These are phyloP conservation scores for Pyrenophora tritici-repentis DNA, from an alignment of 2,329 filamentous ascomycete species.

Conservation along the genomic window DNA sequence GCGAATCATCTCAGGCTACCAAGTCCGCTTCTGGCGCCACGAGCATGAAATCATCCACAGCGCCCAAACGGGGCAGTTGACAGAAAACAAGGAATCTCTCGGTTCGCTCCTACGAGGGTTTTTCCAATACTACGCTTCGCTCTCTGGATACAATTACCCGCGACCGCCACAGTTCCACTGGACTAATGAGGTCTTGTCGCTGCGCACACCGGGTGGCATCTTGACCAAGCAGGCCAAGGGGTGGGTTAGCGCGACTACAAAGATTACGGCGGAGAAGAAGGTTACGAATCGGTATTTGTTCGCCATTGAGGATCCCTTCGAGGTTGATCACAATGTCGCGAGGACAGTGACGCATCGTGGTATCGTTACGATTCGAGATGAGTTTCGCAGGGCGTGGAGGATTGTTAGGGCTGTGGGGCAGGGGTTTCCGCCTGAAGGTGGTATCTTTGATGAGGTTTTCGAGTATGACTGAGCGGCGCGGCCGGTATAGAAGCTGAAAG, in stretches of 20 bases:
- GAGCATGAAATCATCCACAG: constrained; percentile 68
- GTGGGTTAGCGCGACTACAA: constrained; percentile 83
- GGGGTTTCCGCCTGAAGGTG: constrained; percentile 35
- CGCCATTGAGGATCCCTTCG: constrained; percentile 91
- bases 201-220: constrained; percentile 73
- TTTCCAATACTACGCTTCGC: constrained; percentile 82
- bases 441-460: constrained; percentile 43
- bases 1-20: constrained; percentile 63
- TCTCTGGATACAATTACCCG: constrained; percentile 36
- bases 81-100: constrained; percentile 70
- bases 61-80: constrained; percentile 66
- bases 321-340: constrained; percentile 85
- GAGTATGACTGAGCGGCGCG: constrained; percentile 18
- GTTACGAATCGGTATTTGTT: constrained; percentile 81
- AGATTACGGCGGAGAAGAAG: constrained; percentile 66
- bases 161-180: constrained; percentile 71
- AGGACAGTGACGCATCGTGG: constrained; percentile 83
- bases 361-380: constrained; percentile 79
- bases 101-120: constrained; percentile 79
- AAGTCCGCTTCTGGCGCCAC: constrained; percentile 78
- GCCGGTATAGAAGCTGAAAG: constrained; percentile 6
- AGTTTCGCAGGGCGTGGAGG: constrained; percentile 79
- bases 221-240: constrained; percentile 77
- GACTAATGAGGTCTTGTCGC: constrained; percentile 77
- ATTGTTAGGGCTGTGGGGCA: constrained; percentile 53